These are phyloP conservation scores for Nitzschia inconspicua DNA, from an alignment of 108 stramenopile genomes.

Conservation along the genomic window DNA sequence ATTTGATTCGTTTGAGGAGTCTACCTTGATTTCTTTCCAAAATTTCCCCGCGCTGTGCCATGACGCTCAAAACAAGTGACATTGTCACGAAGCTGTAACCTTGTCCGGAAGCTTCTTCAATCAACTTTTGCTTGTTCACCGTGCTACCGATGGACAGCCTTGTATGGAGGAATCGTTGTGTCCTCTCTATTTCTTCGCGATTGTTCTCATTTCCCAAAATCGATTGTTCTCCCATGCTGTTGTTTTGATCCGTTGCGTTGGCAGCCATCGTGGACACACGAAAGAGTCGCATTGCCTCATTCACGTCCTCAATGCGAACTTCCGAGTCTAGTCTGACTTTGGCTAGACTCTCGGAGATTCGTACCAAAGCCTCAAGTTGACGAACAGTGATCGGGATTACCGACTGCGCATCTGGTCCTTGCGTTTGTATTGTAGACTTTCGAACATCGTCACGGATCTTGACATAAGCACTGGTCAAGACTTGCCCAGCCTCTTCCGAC, in stretches of 20 bases:
- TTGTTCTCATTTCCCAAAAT: conserved; percentile 15
- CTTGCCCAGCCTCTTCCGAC: conserved; percentile 84
- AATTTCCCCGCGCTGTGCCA: conserved; percentile 75
- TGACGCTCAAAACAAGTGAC: conserved; percentile 65
- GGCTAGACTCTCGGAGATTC: conserved; percentile 93
- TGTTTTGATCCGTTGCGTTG: conserved; percentile 60
- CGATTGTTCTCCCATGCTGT: conserved; percentile 6
- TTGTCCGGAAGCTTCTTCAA: conserved; percentile 83
- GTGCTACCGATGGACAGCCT: conserved; percentile 68
- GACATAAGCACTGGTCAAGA: conserved; percentile 89
- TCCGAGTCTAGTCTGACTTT: conserved; percentile 94
- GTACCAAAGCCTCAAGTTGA: conserved; percentile 99
- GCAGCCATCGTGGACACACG: conserved; percentile 98
- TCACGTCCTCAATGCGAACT: conserved; percentile 92
- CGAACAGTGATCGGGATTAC: conserved; percentile 98
- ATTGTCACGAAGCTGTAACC: conserved; percentile 80
- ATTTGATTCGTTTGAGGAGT: conserved; percentile 77
- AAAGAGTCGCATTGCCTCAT: conserved; percentile 98
- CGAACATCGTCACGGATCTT: conserved; percentile 92
- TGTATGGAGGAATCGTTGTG: conserved; percentile 73
- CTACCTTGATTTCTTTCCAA: conserved; percentile 81
- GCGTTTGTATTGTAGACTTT: conserved; percentile 35
- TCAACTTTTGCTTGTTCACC: conserved; percentile 78
- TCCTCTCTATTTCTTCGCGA: conserved; percentile 68
- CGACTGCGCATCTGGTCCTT: conserved; percentile 40